Conservation (phyloP, 1,284 basidiomycete species). For the Phylloporus sp. region DNA sequence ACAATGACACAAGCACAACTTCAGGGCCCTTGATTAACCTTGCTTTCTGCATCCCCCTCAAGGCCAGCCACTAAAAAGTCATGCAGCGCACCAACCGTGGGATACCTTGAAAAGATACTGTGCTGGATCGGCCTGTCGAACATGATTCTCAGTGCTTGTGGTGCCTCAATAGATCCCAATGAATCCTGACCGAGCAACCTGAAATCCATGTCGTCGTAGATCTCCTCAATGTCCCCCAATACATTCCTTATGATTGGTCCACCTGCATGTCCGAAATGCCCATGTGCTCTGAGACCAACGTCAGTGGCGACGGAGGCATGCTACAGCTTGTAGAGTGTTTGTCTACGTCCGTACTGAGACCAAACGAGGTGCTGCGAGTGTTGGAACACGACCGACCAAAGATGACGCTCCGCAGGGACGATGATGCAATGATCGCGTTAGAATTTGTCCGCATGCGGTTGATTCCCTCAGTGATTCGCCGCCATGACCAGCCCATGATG, state of each 20-base stretch:
- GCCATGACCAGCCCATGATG: conserved; percentile 52
- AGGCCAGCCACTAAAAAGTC: conserved; percentile 15
- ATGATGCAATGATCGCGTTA: conserved; percentile 35
- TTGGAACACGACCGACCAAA: conserved; percentile 37
- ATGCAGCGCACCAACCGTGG: conserved; percentile 32
- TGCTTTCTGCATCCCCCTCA: background rate
- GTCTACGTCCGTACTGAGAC: conserved; percentile 9
- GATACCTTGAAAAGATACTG: conserved; percentile 45
- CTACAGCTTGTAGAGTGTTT: conserved; percentile 28
- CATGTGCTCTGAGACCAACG: conserved; percentile 39
- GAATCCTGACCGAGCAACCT: conserved; percentile 66
- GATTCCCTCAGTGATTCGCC: conserved; percentile 21
- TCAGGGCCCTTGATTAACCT: conserved; percentile 7
- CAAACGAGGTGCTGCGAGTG: conserved; percentile 31
- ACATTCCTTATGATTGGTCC: conserved; percentile 56
- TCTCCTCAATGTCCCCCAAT: conserved; percentile 49
- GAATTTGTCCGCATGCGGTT: conserved; percentile 37
- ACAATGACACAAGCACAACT: conserved; percentile 40
- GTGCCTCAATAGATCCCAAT: conserved; percentile 66
- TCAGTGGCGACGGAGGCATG: conserved; percentile 45
- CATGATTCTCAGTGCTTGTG: conserved; percentile 52
- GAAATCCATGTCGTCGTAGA: conserved; percentile 55
- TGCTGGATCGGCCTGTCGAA: conserved; percentile 50
- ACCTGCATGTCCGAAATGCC: conserved; percentile 37
- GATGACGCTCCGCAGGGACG: conserved; percentile 38